Evolutionary conservation across 164 flowering plant genomes (phyloP).

Genomic region (Vitis rotundifolia): DNA sequence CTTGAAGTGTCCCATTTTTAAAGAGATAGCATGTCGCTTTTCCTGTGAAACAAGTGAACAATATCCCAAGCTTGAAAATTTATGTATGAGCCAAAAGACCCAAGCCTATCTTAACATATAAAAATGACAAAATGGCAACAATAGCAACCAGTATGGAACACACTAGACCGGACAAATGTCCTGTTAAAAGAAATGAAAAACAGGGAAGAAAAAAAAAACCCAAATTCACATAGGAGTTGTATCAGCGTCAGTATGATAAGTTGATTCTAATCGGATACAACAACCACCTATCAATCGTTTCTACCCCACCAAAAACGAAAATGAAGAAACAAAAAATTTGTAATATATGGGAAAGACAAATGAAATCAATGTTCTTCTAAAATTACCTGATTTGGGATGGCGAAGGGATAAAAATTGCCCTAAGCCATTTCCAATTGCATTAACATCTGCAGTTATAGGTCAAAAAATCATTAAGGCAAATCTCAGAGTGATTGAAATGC

Average conservation of each 20-base stretch:
- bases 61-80: neutral
- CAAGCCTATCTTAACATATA: neutral
- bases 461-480: neutral
- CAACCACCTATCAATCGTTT: no score
- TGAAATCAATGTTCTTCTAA: neutral
- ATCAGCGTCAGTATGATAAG: no score
- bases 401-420: slow-evolving; percentile 61
- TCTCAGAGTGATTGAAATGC: neutral
- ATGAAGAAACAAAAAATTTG: neutral
- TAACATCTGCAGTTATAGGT: slow-evolving; percentile 24
- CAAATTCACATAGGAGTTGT: no score
- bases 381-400: slow-evolving; percentile 80
- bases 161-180: neutral
- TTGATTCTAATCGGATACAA: no score
- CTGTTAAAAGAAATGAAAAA: neutral
- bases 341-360: neutral
- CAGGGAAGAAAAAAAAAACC: neutral
- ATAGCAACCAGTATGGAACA: no score
- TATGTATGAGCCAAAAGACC: no score
- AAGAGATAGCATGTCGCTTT: slow-evolving; percentile 51
- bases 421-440: slow-evolving; percentile 20
- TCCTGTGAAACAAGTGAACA: slow-evolving; percentile 42
- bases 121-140: no score
- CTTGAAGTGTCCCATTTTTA: slow-evolving; percentile 57
- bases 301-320: no score